Conservation (phyloP, 2,329 filamentous ascomycete genomes). For the Xylaria multiplex region DNA sequence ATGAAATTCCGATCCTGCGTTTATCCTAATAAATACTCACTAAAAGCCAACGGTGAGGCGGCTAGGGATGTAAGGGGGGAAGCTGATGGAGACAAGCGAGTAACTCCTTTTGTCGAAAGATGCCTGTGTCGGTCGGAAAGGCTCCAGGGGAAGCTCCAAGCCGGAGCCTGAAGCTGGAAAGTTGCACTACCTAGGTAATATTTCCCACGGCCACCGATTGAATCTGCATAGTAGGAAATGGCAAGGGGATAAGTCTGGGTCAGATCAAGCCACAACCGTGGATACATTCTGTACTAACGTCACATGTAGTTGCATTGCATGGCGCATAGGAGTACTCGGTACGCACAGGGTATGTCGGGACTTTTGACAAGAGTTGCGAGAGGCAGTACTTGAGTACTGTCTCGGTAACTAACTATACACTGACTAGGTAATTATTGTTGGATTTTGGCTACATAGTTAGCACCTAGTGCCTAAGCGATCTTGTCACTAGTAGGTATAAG, state of each 20-base stretch:
- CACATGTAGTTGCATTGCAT: constrained; percentile 32
- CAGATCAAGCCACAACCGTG: constrained; percentile 33
- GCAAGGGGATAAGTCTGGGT: constrained; percentile 11
- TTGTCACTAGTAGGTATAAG: too few species aligned
- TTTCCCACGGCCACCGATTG: constrained; percentile 21
- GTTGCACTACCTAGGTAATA: neutral
- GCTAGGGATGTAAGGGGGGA: constrained; percentile 18
- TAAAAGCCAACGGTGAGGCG: constrained; percentile 25
- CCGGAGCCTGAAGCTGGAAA: constrained; percentile 4
- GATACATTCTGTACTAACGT: constrained; percentile 18
- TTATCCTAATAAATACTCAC: constrained; percentile 28
- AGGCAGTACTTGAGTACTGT: neutral
- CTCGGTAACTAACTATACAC: neutral
- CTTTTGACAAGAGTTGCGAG: constrained; percentile 29
- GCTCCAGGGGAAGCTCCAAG: neutral
- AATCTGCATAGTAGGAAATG: constrained; percentile 2
- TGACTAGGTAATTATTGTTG: neutral
- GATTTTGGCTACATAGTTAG: too few species aligned
- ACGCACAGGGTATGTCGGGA: constrained; percentile 25
- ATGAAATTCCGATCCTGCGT: constrained; percentile 5
- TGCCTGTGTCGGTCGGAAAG: constrained; percentile 1
- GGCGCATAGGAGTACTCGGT: constrained; percentile 7
- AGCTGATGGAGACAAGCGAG: constrained; percentile 14
- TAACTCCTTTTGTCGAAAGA: constrained; percentile 24
- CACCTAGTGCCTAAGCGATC: too few species aligned